Evolutionary conservation across 2,329 filamentous ascomycete species (phyloP), one percentile per base, ranked within the genome.

Genomic region (Penicillium occitanis): DNA sequence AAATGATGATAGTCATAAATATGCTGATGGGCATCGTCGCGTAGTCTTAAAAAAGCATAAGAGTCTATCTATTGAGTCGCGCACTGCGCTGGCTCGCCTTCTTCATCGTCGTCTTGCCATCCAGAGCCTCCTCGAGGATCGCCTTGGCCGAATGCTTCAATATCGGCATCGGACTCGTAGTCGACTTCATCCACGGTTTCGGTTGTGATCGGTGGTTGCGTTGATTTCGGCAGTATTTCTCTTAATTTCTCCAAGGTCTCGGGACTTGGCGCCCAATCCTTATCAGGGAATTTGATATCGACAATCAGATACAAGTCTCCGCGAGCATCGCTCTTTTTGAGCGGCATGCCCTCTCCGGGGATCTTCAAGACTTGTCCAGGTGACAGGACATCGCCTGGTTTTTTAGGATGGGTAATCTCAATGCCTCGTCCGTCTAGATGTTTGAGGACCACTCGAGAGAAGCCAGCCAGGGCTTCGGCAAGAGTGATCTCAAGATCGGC

Each of bases 361-460:
- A 99, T 83, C 82, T 93, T 97, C 72, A 99, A 84, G 7, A 94
- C 87, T 75, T 99, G 91, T 30, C 89, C 90, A 0, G 95, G 93
- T 30, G 88, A 87, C 42, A 99, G 80, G 61, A 98, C 85, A 77
- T 93, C 90, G 71, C 94, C 94, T 69, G 89, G 87, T 28, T 88
- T 85, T 73, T 90, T 87, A 17, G 91, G 87, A 70, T 95, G 90
- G 64, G 88, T 85, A 57, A 99, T 84, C 66, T 90, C 86, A 67
- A 99, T 94, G 35, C 95, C 95, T 66, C 95, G 88, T 35, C 94
- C 95, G 75, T 99, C 95, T 8, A 99, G 88, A 77, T 99, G 95
- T 73, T 90, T 95, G 69, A 99, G 74, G 1, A 97, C 93, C 5
- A 96, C 91, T 42, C 94, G 88, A 61, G 92, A 92, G 83, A 99